These are phyloP conservation scores for Plantago lanceolata DNA, from an alignment of 305 asterid genomes.

Conservation along the genomic window DNA sequence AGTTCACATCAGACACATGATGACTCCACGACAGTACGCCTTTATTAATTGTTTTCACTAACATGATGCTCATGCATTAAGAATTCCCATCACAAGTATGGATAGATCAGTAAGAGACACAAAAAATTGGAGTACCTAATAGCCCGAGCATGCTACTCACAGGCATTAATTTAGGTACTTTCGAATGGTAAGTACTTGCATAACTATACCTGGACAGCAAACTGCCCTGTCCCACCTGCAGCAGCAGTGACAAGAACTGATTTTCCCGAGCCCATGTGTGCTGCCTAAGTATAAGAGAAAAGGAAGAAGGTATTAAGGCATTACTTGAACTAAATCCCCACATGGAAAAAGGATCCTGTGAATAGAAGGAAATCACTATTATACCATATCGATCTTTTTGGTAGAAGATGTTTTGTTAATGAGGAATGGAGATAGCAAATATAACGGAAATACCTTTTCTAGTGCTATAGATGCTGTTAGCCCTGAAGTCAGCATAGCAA, in stretches of 20 bases:
- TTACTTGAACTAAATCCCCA: not conserved
- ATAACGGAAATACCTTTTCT: constrained; percentile 64
- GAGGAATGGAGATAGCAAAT: constrained; percentile 16
- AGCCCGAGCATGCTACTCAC: constrained; percentile 16
- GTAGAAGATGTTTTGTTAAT: not conserved
- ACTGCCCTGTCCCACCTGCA: constrained; percentile 99
- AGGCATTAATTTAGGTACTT: constrained; percentile 17
- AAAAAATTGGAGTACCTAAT: constrained; percentile 8
- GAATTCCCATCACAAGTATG: constrained; percentile 1
- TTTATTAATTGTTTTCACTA: not conserved
- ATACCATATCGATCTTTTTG: constrained; percentile 13
- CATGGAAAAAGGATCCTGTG: constrained; percentile 4
- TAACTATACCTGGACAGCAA: constrained; percentile 86
- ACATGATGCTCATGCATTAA: constrained; percentile 11
- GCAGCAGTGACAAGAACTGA: constrained; percentile 95
- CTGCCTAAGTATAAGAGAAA: constrained; percentile 52
- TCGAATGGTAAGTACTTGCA: constrained; percentile 14
- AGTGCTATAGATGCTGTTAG: constrained; percentile 91
- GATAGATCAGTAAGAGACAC: constrained; percentile 11
- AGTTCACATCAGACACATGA: not conserved
- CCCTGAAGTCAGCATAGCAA: constrained; percentile 99
- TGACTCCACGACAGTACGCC: not conserved
- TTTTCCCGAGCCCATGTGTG: constrained; percentile 81
- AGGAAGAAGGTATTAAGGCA: constrained; percentile 18
- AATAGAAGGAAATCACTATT: constrained; percentile 10